phyloP scores from a whole-genome alignment of 768 basidiomycete genomes.

The Astraeus odoratus region DNA sequence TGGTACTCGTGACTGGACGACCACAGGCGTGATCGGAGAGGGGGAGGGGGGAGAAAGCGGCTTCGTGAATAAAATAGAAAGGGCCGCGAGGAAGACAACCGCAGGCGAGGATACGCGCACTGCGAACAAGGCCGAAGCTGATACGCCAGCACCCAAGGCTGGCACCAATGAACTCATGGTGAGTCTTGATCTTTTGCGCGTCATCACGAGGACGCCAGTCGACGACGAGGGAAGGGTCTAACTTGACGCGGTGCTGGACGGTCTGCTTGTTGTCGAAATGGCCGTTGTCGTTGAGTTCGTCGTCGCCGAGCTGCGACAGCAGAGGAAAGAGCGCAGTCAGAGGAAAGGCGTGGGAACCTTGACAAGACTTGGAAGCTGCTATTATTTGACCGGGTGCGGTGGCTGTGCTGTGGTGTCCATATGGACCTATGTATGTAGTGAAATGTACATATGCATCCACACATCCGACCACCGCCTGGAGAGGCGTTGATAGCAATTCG shows the following conservation, averaged over 20 bases:
- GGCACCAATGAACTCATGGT: conserved; percentile 20
- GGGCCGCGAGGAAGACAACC: conserved; percentile 51
- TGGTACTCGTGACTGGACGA: conserved; percentile 65
- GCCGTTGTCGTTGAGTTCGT: conserved; percentile 20
- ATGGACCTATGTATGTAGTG: no score
- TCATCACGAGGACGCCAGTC: conserved; percentile 10
- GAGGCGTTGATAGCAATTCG: no score
- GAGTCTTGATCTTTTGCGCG: conserved; percentile 15
- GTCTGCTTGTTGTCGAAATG: conserved; percentile 7
- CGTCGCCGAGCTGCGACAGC: conserved; percentile 24
- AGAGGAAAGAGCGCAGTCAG: conserved; percentile 18
- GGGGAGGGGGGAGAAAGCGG: conserved; percentile 35
- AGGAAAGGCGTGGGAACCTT: conserved; percentile 25
- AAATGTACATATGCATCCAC: no score
- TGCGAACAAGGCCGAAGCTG: conserved; percentile 38
- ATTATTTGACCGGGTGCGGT: no score
- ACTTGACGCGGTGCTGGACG: background rate
- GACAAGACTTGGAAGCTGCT: no score
- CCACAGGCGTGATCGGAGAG: conserved; percentile 71
- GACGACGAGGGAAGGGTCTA: background rate
- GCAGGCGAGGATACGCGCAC: conserved; percentile 64
- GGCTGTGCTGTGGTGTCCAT: no score
- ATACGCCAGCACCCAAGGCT: conserved; percentile 14
- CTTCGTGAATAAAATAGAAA: conserved; percentile 52
- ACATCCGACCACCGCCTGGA: no score